These are phyloP conservation scores for Mesembryanthemum crystallinum DNA, from an alignment of 148 eudicot genomes.

Conservation along the genomic window DNA sequence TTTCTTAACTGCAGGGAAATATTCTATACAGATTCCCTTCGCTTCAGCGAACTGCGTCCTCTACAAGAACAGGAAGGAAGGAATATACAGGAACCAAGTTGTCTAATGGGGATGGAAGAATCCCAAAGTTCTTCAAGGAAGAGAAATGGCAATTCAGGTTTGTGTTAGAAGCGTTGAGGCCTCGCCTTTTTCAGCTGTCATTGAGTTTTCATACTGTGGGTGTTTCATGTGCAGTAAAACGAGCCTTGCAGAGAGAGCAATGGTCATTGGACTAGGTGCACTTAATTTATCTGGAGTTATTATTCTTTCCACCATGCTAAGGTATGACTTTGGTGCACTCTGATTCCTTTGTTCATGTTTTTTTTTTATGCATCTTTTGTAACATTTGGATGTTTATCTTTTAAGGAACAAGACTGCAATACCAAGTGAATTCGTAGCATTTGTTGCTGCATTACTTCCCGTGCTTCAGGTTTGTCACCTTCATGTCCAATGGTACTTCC, in stretches of 20 bases:
- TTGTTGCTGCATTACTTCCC: constrained; percentile 73
- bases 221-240: constrained; percentile 66
- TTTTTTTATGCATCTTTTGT: constrained; percentile 12
- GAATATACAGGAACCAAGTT: constrained; percentile 74
- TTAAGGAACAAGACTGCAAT: constrained; percentile 52
- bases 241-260: constrained; percentile 68
- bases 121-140: constrained; percentile 66
- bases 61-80: constrained; percentile 58
- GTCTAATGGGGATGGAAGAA: constrained; percentile 69
- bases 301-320: constrained; percentile 74
- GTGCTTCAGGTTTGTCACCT: constrained; percentile 71
- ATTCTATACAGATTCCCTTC: constrained; percentile 87
- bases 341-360: constrained; percentile 11
- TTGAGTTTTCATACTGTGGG: neutral
- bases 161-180: constrained; percentile 8
- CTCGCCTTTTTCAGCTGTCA: neutral
- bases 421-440: constrained; percentile 72
- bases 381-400: constrained; percentile 23
- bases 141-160: constrained; percentile 87
- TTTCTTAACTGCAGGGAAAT: constrained; percentile 63
- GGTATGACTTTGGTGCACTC: constrained; percentile 40
- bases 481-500: neutral
- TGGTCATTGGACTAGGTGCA: constrained; percentile 87
- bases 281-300: constrained; percentile 88
- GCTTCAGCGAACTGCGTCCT: constrained; percentile 90